These are phyloP conservation scores for Aspergillus sp. DNA, from an alignment of 2,329 filamentous ascomycete genomes.

Conservation along the genomic window DNA sequence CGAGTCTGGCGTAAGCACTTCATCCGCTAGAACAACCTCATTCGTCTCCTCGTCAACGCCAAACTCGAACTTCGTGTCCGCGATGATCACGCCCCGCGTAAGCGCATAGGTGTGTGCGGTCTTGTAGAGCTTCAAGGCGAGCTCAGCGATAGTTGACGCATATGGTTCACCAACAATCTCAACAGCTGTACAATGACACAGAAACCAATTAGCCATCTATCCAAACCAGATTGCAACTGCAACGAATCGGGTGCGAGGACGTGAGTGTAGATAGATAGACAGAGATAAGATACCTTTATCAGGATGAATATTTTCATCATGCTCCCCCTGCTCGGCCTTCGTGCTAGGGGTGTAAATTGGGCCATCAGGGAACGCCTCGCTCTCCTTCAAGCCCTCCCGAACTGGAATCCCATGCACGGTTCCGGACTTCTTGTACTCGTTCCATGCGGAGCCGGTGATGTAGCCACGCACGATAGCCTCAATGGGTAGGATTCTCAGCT, in stretches of 20 bases:
- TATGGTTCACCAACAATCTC: conserved; percentile 65
- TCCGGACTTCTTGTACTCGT: conserved; percentile 69
- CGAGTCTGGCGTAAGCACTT: conserved; percentile 80
- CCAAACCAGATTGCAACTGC: neutral
- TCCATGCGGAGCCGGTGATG: conserved; percentile 82
- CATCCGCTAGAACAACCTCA: conserved; percentile 74
- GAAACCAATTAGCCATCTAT: neutral
- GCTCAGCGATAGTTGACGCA: conserved; percentile 63
- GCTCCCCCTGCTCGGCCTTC: conserved; percentile 75
- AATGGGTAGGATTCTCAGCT: conserved; percentile 72
- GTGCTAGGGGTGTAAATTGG: conserved; percentile 80
- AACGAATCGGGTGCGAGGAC: neutral
- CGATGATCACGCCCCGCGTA: conserved; percentile 71
- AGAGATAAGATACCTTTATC: conserved; percentile 52
- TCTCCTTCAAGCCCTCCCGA: conserved; percentile 67
- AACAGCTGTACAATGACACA: conserved; percentile 38
- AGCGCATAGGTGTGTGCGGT: conserved; percentile 45
- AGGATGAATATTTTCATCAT: conserved; percentile 84
- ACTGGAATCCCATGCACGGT: conserved; percentile 78
- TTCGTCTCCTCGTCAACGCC: conserved; percentile 64
- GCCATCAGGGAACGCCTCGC: conserved; percentile 63
- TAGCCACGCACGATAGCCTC: conserved; percentile 89
- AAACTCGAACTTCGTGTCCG: conserved; percentile 77
- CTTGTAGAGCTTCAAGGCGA: conserved; percentile 65
- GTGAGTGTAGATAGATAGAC: neutral